Evolutionary conservation across 2,329 filamentous ascomycete species (phyloP).

Genomic region (Orbilia ellipsospora): DNA sequence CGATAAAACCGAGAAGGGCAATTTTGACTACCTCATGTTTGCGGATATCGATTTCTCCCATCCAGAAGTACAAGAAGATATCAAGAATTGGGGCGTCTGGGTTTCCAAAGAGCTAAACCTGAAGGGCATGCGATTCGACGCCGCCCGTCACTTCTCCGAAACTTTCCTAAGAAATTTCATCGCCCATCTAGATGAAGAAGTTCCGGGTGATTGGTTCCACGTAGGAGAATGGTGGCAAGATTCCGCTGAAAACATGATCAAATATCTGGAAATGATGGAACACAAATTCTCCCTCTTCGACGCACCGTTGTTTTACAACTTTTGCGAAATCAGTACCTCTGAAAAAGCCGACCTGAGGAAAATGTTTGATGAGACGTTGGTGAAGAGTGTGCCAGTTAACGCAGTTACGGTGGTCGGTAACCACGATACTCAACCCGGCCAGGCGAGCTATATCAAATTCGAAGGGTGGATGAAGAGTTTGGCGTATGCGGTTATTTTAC

Average conservation of each 20-base stretch:
- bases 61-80: slow-evolving; percentile 72
- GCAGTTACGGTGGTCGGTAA: slow-evolving; percentile 77
- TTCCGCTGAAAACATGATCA: slow-evolving; percentile 68
- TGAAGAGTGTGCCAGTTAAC: slow-evolving; percentile 67
- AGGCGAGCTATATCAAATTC: slow-evolving; percentile 71
- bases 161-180: slow-evolving; percentile 76
- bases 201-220: slow-evolving; percentile 70
- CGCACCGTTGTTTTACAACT: slow-evolving; percentile 75
- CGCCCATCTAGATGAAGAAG: slow-evolving; percentile 67
- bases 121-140: slow-evolving; percentile 76
- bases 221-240: slow-evolving; percentile 78
- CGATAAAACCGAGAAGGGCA: slow-evolving; percentile 72
- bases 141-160: slow-evolving; percentile 77
- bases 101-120: slow-evolving; percentile 71
- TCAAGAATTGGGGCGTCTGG: slow-evolving; percentile 76
- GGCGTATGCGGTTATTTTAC: slow-evolving; percentile 77
- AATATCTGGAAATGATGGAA: slow-evolving; percentile 71
- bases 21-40: slow-evolving; percentile 79
- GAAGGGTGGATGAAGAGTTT: slow-evolving; percentile 76
- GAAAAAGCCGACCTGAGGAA: slow-evolving; percentile 71
- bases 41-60: slow-evolving; percentile 75
- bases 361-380: slow-evolving; percentile 72
- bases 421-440: slow-evolving; percentile 76
- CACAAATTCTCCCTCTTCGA: slow-evolving; percentile 74
- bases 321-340: slow-evolving; percentile 70